A percentile compares a stretch with the other conserved stretches of the same genome.
These are phyloP conservation scores for Aquilaria agallochum DNA, from an alignment of 441 rosid genomes.

Conservation along the genomic window DNA sequence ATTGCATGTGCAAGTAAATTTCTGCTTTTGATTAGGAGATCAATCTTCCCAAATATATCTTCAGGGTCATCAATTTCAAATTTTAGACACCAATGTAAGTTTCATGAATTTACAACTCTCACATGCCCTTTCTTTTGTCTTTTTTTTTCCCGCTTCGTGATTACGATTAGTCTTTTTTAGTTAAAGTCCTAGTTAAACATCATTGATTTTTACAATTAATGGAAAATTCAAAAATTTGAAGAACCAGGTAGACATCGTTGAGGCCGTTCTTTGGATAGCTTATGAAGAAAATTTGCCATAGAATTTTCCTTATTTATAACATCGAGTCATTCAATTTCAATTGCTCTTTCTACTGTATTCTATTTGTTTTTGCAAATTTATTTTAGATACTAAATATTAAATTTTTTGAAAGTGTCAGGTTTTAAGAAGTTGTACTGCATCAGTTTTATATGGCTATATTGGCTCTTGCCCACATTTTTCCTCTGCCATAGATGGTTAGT, in stretches of 20 bases:
- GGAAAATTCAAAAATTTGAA: conserved; percentile 16
- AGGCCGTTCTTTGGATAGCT: conserved; percentile 1
- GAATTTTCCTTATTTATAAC: not conserved
- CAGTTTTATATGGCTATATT: conserved; percentile 27
- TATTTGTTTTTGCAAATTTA: not conserved
- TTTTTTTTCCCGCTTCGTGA: not conserved
- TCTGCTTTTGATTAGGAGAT: conserved; percentile 24
- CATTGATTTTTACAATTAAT: conserved; percentile 8
- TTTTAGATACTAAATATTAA: not conserved
- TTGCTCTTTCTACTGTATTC: not conserved
- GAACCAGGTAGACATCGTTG: conserved; percentile 18
- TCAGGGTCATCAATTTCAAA: conserved; percentile 8
- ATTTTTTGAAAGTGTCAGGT: conserved; percentile 25
- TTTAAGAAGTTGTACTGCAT: conserved; percentile 21
- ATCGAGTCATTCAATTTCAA: not conserved
- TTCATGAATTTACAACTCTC: not conserved
- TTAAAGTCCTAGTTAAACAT: not conserved
- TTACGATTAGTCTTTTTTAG: no score
- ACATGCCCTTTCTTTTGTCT: not conserved
- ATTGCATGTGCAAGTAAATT: conserved; percentile 28
- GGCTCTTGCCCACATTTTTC: conserved; percentile 22
- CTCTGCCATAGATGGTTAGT: conserved; percentile 14
- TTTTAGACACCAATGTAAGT: conserved; percentile 20
- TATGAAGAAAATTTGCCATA: conserved; percentile 6
- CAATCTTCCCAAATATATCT: conserved; percentile 5